Conservation (phyloP, 208 protist genomes). For the Trypanosoma theileri region DNA sequence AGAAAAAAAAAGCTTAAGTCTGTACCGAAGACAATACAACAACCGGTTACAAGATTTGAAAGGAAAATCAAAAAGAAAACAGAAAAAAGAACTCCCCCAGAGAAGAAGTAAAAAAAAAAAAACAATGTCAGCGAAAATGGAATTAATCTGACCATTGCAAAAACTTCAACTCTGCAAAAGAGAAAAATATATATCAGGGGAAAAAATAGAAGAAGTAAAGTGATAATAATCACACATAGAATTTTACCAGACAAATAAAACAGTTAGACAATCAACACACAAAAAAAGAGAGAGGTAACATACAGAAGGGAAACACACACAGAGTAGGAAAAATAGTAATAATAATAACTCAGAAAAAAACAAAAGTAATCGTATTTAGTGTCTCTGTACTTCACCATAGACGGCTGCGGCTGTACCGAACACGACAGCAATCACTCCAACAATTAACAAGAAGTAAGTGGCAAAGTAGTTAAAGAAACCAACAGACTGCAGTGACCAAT, state of each 20-base stretch:
- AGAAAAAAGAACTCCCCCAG: no score
- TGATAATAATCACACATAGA: neutral
- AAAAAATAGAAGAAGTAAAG: neutral
- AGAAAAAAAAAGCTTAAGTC: no score
- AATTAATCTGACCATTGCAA: no score
- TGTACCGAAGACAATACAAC: no score
- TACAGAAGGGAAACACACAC: neutral
- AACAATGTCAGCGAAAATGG: no score
- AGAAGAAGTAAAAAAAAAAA: no score
- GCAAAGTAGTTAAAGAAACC: constrained; percentile 42
- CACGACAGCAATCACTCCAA: constrained; percentile 55
- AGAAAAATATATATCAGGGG: neutral
- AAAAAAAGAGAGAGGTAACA: no score
- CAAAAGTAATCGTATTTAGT: neutral
- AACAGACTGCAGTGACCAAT: constrained; percentile 36
- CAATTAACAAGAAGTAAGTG: constrained; percentile 49
- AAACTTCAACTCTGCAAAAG: neutral
- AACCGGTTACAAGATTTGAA: no score
- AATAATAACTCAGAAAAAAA: constrained; percentile 16
- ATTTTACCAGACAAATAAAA: neutral
- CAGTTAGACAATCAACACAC: neutral
- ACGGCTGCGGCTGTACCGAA: constrained; percentile 60
- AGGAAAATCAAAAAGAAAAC: no score
- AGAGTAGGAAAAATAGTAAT: neutral
- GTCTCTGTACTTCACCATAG: constrained; percentile 24